Evolutionary conservation across 495 filamentous ascomycete genomes (phyloP).

Genomic region (Amphirosellinia nigrospora): DNA sequence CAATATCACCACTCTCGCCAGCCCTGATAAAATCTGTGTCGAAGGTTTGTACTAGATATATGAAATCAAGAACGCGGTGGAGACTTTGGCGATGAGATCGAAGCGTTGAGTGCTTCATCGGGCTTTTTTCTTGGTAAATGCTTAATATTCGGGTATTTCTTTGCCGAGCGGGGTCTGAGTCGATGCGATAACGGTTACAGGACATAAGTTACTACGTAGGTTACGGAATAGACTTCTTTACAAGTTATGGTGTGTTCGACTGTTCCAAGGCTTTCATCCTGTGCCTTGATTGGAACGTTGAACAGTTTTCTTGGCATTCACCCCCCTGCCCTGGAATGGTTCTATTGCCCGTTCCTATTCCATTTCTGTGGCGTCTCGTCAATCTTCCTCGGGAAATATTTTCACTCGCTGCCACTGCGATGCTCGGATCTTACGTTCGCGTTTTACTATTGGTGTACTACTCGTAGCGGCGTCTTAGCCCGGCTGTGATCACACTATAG

Average conservation of each 20-base stretch:
- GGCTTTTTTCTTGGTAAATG: slow-evolving; percentile 10
- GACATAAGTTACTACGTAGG: neutral
- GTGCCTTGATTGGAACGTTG: neutral
- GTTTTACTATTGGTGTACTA: neutral
- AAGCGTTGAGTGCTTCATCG: slow-evolving; percentile 20
- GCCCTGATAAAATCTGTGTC: neutral
- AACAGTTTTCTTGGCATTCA: slow-evolving; percentile 4
- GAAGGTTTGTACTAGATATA: neutral
- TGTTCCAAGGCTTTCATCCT: neutral
- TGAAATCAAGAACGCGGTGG: slow-evolving; percentile 14
- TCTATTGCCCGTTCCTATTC: no score
- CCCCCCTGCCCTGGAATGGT: neutral
- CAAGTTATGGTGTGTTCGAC: neutral
- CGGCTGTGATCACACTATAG: neutral
- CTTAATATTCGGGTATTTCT: neutral
- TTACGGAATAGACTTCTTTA: neutral
- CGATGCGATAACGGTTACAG: slow-evolving; percentile 2
- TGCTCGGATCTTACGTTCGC: neutral
- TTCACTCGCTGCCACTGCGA: neutral
- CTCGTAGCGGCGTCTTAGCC: neutral
- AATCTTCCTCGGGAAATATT: slow-evolving; percentile 10
- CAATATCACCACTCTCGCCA: neutral
- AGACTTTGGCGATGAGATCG: slow-evolving; percentile 17
- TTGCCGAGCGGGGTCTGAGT: neutral
- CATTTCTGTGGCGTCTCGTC: neutral